Evolutionary conservation across 441 rosid species (phyloP).

Genomic region (Heliophila coronopifolia): DNA sequence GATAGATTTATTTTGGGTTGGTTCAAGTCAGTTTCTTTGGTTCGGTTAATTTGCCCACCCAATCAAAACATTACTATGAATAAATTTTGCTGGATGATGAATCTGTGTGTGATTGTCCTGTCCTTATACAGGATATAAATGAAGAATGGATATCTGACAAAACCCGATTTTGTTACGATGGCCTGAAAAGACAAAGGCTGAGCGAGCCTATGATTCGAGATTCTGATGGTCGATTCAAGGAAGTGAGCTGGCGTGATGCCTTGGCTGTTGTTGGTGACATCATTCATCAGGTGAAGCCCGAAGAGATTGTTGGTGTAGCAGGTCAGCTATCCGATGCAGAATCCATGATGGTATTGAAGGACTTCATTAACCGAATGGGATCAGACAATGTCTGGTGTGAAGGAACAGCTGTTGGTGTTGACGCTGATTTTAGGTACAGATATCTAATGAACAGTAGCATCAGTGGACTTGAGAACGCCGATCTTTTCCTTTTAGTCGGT

Average conservation of each 20-base stretch:
- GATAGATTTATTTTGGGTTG: too few relatives aligned
- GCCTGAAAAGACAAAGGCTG: constrained; percentile 91
- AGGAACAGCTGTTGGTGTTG: constrained; percentile 66
- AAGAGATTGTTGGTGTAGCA: constrained; percentile 81
- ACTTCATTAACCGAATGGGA: constrained; percentile 80
- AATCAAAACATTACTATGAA: neutral
- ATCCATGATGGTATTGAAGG: constrained; percentile 94
- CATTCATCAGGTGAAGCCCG: constrained; percentile 61
- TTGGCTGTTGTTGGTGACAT: constrained; percentile 81
- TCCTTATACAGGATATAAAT: constrained; percentile 68
- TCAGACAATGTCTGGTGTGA: constrained; percentile 84
- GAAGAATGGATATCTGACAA: constrained; percentile 99
- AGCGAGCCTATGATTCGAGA: constrained; percentile 96
- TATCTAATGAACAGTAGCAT: constrained; percentile 83
- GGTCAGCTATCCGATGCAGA: constrained; percentile 94
- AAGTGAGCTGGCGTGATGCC: constrained; percentile 89
- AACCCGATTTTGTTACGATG: constrained; percentile 87
- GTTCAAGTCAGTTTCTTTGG: too few relatives aligned
- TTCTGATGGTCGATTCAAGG: constrained; percentile 77
- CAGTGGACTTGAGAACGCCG: constrained; percentile 86
- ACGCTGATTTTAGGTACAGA: constrained; percentile 83
- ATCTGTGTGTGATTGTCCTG: neutral
- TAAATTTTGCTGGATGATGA: constrained; percentile 6
- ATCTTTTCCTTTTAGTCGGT: constrained; percentile 81
- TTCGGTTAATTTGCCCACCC: too few relatives aligned